Evolutionary conservation across 2,329 filamentous ascomycete species (phyloP).

Genomic region (Sclerotinia minor): DNA sequence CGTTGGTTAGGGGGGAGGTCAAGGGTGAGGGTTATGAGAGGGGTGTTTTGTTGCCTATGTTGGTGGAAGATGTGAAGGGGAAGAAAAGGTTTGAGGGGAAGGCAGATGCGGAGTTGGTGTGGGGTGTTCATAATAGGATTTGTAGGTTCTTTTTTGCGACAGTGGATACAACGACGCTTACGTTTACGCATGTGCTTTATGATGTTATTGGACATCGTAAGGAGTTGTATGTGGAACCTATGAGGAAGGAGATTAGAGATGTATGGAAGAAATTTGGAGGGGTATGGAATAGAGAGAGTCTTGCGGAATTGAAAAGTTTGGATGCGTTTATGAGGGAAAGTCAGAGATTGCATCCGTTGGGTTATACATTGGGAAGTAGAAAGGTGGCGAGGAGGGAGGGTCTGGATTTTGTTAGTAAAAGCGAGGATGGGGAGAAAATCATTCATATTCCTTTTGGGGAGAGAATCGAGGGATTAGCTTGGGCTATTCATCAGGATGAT

Average conservation of each 20-base stretch:
- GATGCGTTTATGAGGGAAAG: conserved; percentile 22
- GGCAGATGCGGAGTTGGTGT: neutral
- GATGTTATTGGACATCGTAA: conserved; percentile 15
- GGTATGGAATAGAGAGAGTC: conserved; percentile 7
- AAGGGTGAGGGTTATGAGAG: neutral
- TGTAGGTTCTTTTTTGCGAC: conserved; percentile 19
- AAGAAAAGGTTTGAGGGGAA: neutral
- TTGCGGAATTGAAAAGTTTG: conserved; percentile 11
- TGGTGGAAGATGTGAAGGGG: conserved; percentile 12
- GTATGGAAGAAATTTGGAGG: conserved; percentile 2
- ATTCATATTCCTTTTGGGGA: conserved; percentile 9
- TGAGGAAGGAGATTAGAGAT: conserved; percentile 17
- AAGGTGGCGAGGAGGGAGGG: conserved; percentile 16
- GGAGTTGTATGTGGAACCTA: conserved; percentile 1
- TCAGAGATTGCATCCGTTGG: conserved; percentile 19
- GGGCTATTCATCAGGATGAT: conserved; percentile 17
- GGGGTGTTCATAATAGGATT: neutral
- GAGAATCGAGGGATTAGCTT: conserved; percentile 2
- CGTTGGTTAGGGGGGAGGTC: neutral
- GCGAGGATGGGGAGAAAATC: neutral
- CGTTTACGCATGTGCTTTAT: conserved; percentile 18
- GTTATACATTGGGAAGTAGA: conserved; percentile 17
- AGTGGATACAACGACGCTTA: conserved; percentile 19
- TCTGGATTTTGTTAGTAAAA: neutral
- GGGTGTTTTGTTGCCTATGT: neutral